These are phyloP conservation scores for Setomelanomma holmii DNA, from an alignment of 2,329 filamentous ascomycete genomes.

Conservation along the genomic window DNA sequence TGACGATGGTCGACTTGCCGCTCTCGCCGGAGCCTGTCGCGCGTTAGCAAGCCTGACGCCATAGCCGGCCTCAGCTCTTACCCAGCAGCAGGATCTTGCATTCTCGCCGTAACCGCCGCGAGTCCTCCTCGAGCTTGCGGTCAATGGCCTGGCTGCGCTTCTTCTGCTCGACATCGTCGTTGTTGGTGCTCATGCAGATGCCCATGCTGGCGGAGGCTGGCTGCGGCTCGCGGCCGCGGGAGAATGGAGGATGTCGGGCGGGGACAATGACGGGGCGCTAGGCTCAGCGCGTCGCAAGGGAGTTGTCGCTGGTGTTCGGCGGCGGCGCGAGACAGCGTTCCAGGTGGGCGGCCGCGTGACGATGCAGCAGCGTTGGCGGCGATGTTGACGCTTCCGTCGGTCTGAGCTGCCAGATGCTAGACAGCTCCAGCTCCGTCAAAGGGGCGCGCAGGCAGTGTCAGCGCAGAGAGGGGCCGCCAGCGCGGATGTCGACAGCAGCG, in stretches of 20 bases:
- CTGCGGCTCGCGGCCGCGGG: constrained; percentile 41
- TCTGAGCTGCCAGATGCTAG: constrained; percentile 20
- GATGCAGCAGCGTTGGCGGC: constrained; percentile 23
- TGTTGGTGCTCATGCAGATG: constrained; percentile 87
- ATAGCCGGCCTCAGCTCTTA: constrained; percentile 56
- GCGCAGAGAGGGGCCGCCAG: constrained; percentile 16
- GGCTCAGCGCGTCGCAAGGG: constrained; percentile 41
- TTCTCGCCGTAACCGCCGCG: constrained; percentile 88
- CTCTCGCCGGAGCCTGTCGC: constrained; percentile 90
- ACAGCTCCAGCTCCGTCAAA: constrained; percentile 25
- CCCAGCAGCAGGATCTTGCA: constrained; percentile 98
- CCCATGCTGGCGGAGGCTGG: constrained; percentile 71
- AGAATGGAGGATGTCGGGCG: constrained; percentile 20
- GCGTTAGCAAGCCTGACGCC: constrained; percentile 32
- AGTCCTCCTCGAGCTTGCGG: constrained; percentile 91
- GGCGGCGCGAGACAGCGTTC: constrained; percentile 29
- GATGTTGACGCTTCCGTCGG: constrained; percentile 32
- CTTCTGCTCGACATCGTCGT: constrained; percentile 89
- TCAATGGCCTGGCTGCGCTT: constrained; percentile 97
- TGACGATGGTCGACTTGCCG: constrained; percentile 98
- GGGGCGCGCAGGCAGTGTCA: constrained; percentile 13
- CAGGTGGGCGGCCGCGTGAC: constrained; percentile 27
- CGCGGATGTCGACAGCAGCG: constrained; percentile 11
- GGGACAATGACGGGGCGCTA: constrained; percentile 33
- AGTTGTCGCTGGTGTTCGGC: constrained; percentile 14